Evolutionary conservation across 2,329 filamentous ascomycete species (phyloP), one percentile per base, ranked within the genome.

Genomic region (Ceratocystis alfenasii): DNA sequence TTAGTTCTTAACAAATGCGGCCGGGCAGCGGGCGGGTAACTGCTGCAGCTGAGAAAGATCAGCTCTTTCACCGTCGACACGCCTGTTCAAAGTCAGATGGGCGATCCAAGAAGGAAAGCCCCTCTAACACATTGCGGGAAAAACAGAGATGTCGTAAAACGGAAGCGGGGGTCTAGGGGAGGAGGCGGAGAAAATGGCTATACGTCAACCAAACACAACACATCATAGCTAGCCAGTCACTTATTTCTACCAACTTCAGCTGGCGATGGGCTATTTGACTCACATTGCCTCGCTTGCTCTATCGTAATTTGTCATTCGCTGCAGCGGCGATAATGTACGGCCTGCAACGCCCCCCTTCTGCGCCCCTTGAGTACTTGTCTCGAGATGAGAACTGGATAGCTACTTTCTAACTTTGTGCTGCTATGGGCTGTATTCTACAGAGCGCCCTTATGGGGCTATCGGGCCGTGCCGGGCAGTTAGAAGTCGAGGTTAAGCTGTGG

Each of bases 221-320:
- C 8, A 8, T 53, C 12, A 25, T 53, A 12, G 20, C 48, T n/a
- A 20, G 8, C n/a, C 48, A n/a, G 25, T 33, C 53, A 22, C 46
- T 22, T 48, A n/a, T 48, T 20, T 5, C 28, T 57, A 25, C 5
- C 36, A 5, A 30, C 25, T 57, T 45, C 33, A 44, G 59, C 33
- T 44, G 20, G 7, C 2, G 28, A 30, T 41, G 36, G 53, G 15
- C 53, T 57, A 25, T 33, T 33, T 41, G 36, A 41, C 36, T 41
- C 36, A 41, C 36, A 41, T 30, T 57, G 15, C 22, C 53, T 57
- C 53, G 53, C 25, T 33, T 57, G 53, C 22, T 57, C 22, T 15
- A 57, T 57, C 22, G 53, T 57, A 30, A 57, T 57, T 57, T 57
- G 53, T 57, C 53, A 57, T 57, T 57, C 53, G 28, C n/a, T 33